phyloP scores from a whole-genome alignment of 495 filamentous ascomycete species.

The Thermothielavioides terrestris region DNA sequence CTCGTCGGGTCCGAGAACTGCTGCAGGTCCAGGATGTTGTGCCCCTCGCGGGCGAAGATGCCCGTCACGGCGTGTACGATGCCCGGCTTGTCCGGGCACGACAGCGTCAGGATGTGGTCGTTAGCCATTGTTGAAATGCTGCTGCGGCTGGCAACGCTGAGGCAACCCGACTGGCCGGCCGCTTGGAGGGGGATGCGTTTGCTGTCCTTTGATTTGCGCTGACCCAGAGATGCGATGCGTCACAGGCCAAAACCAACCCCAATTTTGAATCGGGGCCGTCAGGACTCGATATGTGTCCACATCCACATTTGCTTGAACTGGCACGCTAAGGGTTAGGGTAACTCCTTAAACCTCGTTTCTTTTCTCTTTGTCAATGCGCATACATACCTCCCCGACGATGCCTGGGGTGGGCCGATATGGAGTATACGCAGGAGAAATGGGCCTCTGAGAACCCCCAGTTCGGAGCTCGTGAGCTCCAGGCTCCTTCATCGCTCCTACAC shows the following conservation, averaged over 20 bases:
- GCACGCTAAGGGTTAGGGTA: conserved; percentile 1
- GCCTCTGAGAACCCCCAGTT: too few species aligned
- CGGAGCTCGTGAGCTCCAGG: too few species aligned
- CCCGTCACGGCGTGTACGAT: conserved; percentile 71
- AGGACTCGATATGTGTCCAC: not conserved
- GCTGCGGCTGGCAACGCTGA: not conserved
- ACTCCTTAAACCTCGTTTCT: not conserved
- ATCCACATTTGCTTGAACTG: not conserved
- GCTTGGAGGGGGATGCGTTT: too few species aligned
- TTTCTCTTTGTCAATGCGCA: too few species aligned
- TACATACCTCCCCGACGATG: too few species aligned
- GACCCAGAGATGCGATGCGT: conserved; percentile 2
- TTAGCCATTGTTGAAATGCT: conserved; percentile 27
- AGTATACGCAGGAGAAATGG: too few species aligned
- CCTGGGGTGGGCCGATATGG: too few species aligned
- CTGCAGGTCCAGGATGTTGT: conserved; percentile 67
- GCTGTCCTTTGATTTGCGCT: not conserved
- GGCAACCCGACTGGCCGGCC: too few species aligned
- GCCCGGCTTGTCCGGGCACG: conserved; percentile 64
- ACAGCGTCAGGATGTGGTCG: conserved; percentile 65
- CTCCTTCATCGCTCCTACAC: too few species aligned
- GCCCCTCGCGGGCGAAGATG: conserved; percentile 53
- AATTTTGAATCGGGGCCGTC: not conserved
- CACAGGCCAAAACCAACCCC: not conserved
- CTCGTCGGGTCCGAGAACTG: conserved; percentile 62